Base-by-base conservation (phyloP, 106 monocot species). In the Allium cepa region DNA sequence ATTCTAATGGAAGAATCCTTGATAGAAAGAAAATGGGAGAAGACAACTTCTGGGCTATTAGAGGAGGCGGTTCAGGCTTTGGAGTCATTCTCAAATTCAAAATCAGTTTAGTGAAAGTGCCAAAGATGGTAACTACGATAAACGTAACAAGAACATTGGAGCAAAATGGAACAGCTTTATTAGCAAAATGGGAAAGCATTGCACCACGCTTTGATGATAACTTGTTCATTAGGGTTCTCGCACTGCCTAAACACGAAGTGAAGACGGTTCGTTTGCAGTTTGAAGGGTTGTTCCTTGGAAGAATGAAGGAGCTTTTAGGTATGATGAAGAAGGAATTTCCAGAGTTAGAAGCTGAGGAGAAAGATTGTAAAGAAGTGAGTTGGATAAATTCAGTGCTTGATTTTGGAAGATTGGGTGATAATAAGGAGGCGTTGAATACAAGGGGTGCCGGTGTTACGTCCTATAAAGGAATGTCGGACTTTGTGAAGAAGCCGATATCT, bases 11-110 rank as follows among this genome's bases (percentile, higher is more conserved):
- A n/a, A 13, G 17, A 4, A 11, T 88, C 14, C 77, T 85, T 5
- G 64, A 77, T 16, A 47, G 79, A 8, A 64, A 28, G 16, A 17
- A 76, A 17, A 88, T 84, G 88, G 79, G 85, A 4, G 79, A 85
- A 57, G 85, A 89, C 57, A 67, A 80, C 17, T 90, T 90, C 59
- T 90, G 82, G 89, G 88, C 85, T 8, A 75, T 85, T 3, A 70
- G 89, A 10, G 87, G 87, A 0, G 78, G 82, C 12, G 82, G 65
- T 17, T 75, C 57, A 8, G 73, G 71, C 56, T 83, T 78, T 27
- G 71, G 74, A 15, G 15, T 75, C 11, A 57, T 82, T 13, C 0
- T 71, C 17, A 14, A 68, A 9, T 82, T 14, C 52, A 77, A 74
- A 73, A 0, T 78, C 12, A 74, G 50, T 26, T 66, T 78, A 8